Evolutionary conservation across 352 stramenopile species (phyloP), one percentile per base, ranked within the genome.

Genomic region (Bremia lactucae): DNA sequence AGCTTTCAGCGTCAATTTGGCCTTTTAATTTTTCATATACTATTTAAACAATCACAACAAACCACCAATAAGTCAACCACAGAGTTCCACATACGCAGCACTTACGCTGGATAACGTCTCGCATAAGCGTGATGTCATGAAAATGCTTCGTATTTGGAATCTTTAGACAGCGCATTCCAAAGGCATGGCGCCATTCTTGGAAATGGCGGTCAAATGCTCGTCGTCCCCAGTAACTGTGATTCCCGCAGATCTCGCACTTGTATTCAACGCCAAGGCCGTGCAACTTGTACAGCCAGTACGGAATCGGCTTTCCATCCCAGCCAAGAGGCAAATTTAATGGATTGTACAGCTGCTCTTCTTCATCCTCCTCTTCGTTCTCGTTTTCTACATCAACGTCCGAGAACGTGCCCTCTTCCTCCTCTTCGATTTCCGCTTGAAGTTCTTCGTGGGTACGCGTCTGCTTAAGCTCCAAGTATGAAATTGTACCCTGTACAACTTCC

Each of bases 111-210:
- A 87, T 89, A 22, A 94, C 95, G 65, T 99, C 96, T 42, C 95
- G 90, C 65, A 99, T 99, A 40, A 94, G 87, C 19, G 87, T 98
- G 31, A 99, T 98, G 41, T 98, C 96, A 71, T 99, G 95, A 66
- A 99, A 99, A 58, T 99, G 96, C 55, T 98, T 98, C 11, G 95
- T 99, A 68, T 99, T 99, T 5, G 96, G 96, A 64, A 99, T 99
- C 23, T 94, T 94, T 22, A 99, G 73, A 58, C 93, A 98, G 21
- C 90, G 88, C 96, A 99, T 99, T 54, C 95, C 96, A 64, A 98
- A 94, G 4, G 90, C 84, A 63, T 99, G 96, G 21, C 93, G 91
- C 66, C 90, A 97, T 65, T 99, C 94, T 44, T 98, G 92, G 58
- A 99, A 98, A 66, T 99, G 96, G 15, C 87, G 84, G 50, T 98